Base-by-base conservation (phyloP, 495 filamentous ascomycete species). In the Hypoxylon intermedium region DNA sequence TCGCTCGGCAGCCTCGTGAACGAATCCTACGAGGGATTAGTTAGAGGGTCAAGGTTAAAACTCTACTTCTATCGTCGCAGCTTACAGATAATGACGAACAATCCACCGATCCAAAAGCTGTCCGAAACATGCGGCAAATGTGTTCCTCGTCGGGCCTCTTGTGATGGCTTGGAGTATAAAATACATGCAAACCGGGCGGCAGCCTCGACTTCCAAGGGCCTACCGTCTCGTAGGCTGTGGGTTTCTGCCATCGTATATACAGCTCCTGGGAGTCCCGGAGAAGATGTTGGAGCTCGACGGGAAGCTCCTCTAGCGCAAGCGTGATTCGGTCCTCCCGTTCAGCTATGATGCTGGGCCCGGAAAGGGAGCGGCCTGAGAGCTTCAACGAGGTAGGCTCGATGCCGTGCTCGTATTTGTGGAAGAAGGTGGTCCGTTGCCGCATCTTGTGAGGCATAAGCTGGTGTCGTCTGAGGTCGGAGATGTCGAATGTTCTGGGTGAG, bases 391-490 rank as follows among this genome's bases (percentile, higher is more conserved):
- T 72, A 0, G 86, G 84, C 15, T 86, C 81, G 15, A 92, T 81
- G 1, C 80, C 79, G 37, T 87, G 77, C 16, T 85, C 78, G 23
- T 82, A 68, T 34, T 78, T 78, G 41, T 91, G 87, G 49, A 96
- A 68, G 70, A 86, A 96, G 15, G 93, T 97, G 45, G 91, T 87
- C 72, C 93, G 83, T 76, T 91, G 87, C 63, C 88, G 87, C 93
- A 98, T 98, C 45, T 42, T 82, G 61, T 58, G 54, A 1, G 50
- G 42, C 9, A 51, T 54, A 38, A 46, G 38, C 12, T 38, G 51
- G 18, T 43, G 51, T 28, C 59, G 40, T 46, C 31, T 59, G 18
- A 59, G 49, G 36, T 59, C 54, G 13, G 42, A 41, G 37, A 54
- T 46, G 33, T 63, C 60, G 30, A 57, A 49, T 13, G 60, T 63